Percentiles rank a stretch among this genome's conserved stretches.
Evolutionary conservation across 352 stramenopile genomes (phyloP).

Genomic region (Globisporangium echinulatum): DNA sequence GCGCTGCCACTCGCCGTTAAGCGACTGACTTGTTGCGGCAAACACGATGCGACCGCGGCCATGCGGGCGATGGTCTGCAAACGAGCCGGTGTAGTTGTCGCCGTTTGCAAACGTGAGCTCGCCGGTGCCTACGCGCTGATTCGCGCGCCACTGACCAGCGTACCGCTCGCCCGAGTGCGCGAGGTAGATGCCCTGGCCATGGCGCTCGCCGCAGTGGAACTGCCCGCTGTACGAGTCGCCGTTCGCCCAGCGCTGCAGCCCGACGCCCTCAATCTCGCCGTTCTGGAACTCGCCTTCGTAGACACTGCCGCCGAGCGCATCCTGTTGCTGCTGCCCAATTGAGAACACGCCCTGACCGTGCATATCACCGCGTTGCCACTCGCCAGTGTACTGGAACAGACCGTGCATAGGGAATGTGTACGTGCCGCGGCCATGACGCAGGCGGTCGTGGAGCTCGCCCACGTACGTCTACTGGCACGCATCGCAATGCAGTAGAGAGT

Average conservation of each 20-base stretch:
- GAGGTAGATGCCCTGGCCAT: constrained; percentile 47
- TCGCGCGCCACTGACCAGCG: constrained; percentile 45
- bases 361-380: constrained; percentile 60
- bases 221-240: constrained; percentile 54
- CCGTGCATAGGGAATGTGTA: constrained; percentile 36
- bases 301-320: background rate
- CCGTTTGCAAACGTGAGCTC: constrained; percentile 24
- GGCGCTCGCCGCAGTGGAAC: constrained; percentile 41
- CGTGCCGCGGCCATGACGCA: constrained; percentile 36
- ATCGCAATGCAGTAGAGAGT: no score
- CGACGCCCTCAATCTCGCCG: constrained; percentile 57
- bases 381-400: constrained; percentile 55
- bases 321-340: constrained; percentile 8
- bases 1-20: constrained; percentile 37
- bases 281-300: constrained; percentile 54
- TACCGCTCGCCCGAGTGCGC: constrained; percentile 36
- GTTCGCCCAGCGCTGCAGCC: constrained; percentile 44
- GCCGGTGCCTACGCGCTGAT: constrained; percentile 34
- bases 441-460: constrained; percentile 27
- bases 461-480: constrained; percentile 21
- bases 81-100: constrained; percentile 38
- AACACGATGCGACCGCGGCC: constrained; percentile 28
- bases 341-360: constrained; percentile 38
- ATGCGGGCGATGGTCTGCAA: constrained; percentile 32
- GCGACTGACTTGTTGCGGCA: constrained; percentile 13